phyloP scores from a whole-genome alignment of 2,329 filamentous ascomycete species.

The Diplodia seriata region DNA sequence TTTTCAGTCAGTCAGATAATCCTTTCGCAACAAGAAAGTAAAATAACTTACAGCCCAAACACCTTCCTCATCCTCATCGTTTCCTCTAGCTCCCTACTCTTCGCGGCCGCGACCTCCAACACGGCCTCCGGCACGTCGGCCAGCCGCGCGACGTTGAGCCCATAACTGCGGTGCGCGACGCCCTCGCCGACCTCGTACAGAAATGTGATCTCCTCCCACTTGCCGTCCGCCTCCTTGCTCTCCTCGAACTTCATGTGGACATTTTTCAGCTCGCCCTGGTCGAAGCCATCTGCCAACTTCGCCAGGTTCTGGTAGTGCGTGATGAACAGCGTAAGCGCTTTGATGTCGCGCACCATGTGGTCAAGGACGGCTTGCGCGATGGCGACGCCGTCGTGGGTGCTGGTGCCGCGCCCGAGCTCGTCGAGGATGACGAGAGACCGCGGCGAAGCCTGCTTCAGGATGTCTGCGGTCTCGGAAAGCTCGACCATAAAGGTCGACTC shows the following conservation, averaged over 20 bases:
- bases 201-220: conserved; percentile 87
- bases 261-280: conserved; percentile 72
- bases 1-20: neutral
- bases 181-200: conserved; percentile 91
- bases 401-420: conserved; percentile 91
- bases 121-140: conserved; percentile 80
- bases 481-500: conserved; percentile 99
- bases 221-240: conserved; percentile 63
- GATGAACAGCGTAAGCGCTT: conserved; percentile 89
- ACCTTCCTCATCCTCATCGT: conserved; percentile 50
- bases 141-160: conserved; percentile 87
- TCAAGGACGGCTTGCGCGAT: conserved; percentile 92
- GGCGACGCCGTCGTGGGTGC: conserved; percentile 93
- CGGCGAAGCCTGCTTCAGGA: conserved; percentile 86
- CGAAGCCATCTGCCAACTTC: conserved; percentile 74
- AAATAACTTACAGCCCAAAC: conserved; percentile 21
- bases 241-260: conserved; percentile 88
- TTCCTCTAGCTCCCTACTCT: conserved; percentile 81
- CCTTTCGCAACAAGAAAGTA: neutral
- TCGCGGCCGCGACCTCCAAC: conserved; percentile 78
- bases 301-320: conserved; percentile 93
- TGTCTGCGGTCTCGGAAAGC: conserved; percentile 87
- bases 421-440: conserved; percentile 89
- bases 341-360: conserved; percentile 76
- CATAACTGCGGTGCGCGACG: conserved; percentile 92